Conservation (phyloP, 2,329 filamentous ascomycete species). For the Verticillium albo-atrum region DNA sequence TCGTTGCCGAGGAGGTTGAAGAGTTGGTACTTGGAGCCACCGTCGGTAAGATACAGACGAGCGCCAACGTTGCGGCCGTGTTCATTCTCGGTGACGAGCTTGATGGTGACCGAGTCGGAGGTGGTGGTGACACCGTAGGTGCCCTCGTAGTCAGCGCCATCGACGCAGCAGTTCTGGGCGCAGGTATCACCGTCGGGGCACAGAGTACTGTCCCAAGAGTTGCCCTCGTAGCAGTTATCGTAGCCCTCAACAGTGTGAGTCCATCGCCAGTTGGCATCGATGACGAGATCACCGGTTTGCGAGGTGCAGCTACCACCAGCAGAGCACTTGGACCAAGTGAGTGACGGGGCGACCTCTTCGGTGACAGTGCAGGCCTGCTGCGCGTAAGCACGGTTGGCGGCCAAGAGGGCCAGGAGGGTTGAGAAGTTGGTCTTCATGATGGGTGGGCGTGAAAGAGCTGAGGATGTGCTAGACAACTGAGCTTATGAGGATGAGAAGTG, state of each 20-base stretch:
- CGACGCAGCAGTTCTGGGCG: slow-evolving; percentile 45
- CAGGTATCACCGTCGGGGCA: slow-evolving; percentile 38
- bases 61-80: slow-evolving; percentile 45
- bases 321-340: slow-evolving; percentile 51
- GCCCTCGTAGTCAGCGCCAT: slow-evolving; percentile 46
- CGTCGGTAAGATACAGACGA: slow-evolving; percentile 61
- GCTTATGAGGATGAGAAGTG: neutral
- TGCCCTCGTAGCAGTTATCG: slow-evolving; percentile 55
- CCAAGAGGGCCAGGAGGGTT: slow-evolving; percentile 30
- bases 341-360: slow-evolving; percentile 45
- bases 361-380: slow-evolving; percentile 47
- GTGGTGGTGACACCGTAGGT: slow-evolving; percentile 52
- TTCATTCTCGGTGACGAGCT: slow-evolving; percentile 51
- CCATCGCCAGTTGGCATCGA: slow-evolving; percentile 62
- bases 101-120: slow-evolving; percentile 46
- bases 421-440: slow-evolving; percentile 19
- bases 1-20: slow-evolving; percentile 64
- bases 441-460: neutral
- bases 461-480: neutral
- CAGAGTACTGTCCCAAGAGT: slow-evolving; percentile 38
- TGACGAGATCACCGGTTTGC: slow-evolving; percentile 43
- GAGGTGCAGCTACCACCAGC: slow-evolving; percentile 43
- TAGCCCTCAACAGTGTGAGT: slow-evolving; percentile 39
- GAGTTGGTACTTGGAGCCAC: slow-evolving; percentile 57
- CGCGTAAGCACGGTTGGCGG: slow-evolving; percentile 27